A percentile compares a stretch with the other conserved stretches of the same genome.
Conservation (phyloP, 768 basidiomycete species). For the Ramaria sp. region DNA sequence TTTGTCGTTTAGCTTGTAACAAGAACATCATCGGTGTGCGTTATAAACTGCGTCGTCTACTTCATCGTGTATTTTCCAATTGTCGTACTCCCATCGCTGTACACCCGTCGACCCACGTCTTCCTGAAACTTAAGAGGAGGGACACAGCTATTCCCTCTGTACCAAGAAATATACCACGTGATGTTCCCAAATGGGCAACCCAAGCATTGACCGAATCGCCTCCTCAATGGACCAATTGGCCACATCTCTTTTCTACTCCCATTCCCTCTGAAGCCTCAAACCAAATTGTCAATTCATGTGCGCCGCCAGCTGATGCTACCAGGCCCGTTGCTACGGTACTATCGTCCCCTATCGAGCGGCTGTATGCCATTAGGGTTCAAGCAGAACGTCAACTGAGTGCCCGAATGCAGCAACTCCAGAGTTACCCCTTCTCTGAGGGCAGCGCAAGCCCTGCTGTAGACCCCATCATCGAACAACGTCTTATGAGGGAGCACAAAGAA, state of each 20-base stretch:
- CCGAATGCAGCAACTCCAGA: background rate
- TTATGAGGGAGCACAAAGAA: background rate
- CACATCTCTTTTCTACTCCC: too few species aligned
- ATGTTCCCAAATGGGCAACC: too few species aligned
- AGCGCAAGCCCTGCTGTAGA: background rate
- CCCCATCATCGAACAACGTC: background rate
- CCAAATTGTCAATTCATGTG: too few species aligned
- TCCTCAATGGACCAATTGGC: too few species aligned
- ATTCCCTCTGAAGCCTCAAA: too few species aligned
- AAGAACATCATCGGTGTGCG: constrained; percentile 52
- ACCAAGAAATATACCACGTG: background rate
- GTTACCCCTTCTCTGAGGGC: background rate
- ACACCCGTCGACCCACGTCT: constrained; percentile 58
- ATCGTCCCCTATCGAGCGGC: background rate
- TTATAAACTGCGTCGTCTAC: constrained; percentile 55
- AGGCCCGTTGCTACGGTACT: too few species aligned
- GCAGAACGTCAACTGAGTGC: background rate
- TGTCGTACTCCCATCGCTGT: constrained; percentile 45
- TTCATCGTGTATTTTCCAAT: background rate
- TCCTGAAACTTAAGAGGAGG: constrained; percentile 60
- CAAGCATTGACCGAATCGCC: too few species aligned
- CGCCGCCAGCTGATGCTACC: too few species aligned
- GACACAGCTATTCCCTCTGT: constrained; percentile 34
- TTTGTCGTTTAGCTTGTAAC: constrained; percentile 19
- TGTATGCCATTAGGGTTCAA: background rate